Base-by-base conservation (phyloP, 768 basidiomycete species). In the Leccinum imitatum region DNA sequence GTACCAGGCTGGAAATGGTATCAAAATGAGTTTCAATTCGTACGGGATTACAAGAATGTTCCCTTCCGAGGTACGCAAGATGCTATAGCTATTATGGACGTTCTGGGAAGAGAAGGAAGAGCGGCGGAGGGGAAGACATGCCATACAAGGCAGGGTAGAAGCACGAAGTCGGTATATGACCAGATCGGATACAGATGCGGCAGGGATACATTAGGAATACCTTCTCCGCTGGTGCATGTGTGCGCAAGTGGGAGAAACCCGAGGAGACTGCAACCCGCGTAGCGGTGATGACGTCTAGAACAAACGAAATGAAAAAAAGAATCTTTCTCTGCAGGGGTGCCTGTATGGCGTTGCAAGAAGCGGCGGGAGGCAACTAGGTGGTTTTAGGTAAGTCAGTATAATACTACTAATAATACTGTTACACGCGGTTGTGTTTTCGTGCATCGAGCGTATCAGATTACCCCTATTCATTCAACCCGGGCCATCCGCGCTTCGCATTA, bases 341-440 rank as follows among this genome's bases (percentile, higher is more conserved):
- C 39, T 53, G 58, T 56, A 59, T 48, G 62, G 60, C 53, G 62
- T 58, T 59, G 65, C 71, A 75, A 75, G 65, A 75, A 73, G 71
- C 52, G 33, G 54, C 56, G 60, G 56, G 56, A 63, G 63, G 59
- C 56, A 56, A 73, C 69, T 73, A 71, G 67, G 59, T 64, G 62
- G 68, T 61, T 67, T 70, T 70, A 70, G 62, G 58, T 64, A 67
- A 67, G 69, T 74, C 71, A 64, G 70, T 71, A 72, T 63, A 57
- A 69, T 71, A 71, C 71, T 72, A 69, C 67, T 71, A 71, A 66
- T 67, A 73, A 65, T 71, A 73, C 58, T 69, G 69, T 62, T 71
- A 73, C 71, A 73, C 70, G 68, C 69, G 46, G 59, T 31, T 60
- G 53, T 59, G 63, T 63, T 62, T 66, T 63, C 60, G 55, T 46